Evolutionary conservation across 805 yeast genomes (phyloP), one percentile per base, ranked within the genome.

Genomic region (Cyberlindnera xylosilytica): DNA sequence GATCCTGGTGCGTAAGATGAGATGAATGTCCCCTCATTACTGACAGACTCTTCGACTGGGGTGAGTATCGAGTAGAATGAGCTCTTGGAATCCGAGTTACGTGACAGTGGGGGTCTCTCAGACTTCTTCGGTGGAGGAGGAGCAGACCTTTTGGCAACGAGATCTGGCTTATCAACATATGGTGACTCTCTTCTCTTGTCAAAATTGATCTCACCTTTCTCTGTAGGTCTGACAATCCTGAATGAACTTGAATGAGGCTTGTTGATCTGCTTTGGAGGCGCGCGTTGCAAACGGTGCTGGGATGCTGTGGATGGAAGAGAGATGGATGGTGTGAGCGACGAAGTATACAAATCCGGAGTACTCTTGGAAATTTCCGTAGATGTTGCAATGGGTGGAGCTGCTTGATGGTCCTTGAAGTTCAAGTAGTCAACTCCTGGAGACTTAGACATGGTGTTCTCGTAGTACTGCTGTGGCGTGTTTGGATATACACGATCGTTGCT

Each of bases 141-240:
- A 0, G 88, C 84, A 11, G 73, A 78, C 53, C 95, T 66, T 44
- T 72, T 75, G 0, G 95, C 93, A 9, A 84, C 78, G 18, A 85
- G 66, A 42, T 69, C 74, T 1, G 81, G 73, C 2, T 65, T 65
- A 16, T 65, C 58, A 16, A 68, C 79, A 54, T 76, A 85, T 1
- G 96, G 95, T 1, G 95, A 82, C 35, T 78, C 79, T 34, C 96
- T 65, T 39, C 88, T 70, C 52, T 83, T 79, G 53, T 87, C 93
- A 57, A 87, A 87, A 60, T 89, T 89, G 46, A 87, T 87, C 54
- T 85, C 95, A 26, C 74, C 68, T 12, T 74, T 77, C n/a, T 75
- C 78, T 19, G 78, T 75, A 9, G 72, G 73, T 24, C 90, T 65
- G 8, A 87, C 73, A 1, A 87, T 81, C 45, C 83, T 72, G 58